Evolutionary conservation across 2,329 filamentous ascomycete genomes (phyloP), one percentile per base, ranked within the genome.

Genomic region (Fusarium sp.): DNA sequence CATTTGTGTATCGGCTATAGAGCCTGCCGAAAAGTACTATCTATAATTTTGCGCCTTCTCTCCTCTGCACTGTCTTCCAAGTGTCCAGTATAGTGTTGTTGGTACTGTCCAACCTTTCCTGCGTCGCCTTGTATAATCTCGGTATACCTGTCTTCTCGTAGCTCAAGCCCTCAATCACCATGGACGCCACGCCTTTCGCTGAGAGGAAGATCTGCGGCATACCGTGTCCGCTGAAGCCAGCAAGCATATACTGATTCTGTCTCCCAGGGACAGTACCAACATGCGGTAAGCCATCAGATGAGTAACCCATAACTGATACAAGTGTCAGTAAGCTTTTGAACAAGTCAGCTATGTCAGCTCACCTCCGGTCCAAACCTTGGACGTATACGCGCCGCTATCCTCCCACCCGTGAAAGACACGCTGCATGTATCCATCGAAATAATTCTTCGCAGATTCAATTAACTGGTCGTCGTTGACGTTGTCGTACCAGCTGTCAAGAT

Each of bases 381-480:
- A 77, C 3, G 79, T 72, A 54, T 77, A 56, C 9, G 83, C 84
- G 10, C 78, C 80, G 26, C 79, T 84, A 4, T 83, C 72, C 48
- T 87, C 84, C 87, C 87, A 89, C 2, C 86, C 87, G 3, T 71
- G 77, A 62, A 88, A 88, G 45, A 82, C 82, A 6, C 81, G 77
- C 65, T 85, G 84, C 83, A 89, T 88, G 60, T 86, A 87, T 0
- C 80, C 80, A 35, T 85, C 81, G 69, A 87, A 89, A 70, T 88
- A 59, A 1, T 20, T 14, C n/a, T 42, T 63, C 0, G 61, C 61
- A 28, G 42, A 41, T 1, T 63, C 61, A 12, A 63, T 63, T 3
- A 63, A 22, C 9, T 48, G 13, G 17, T 63, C 44, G 12, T 63
- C 61, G 20, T 63, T 50, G 18, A 36, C 44, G 3, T 63, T 63